Conservation (phyloP, 1,139 yeast species). For the Hyphopichia khmerensis region DNA sequence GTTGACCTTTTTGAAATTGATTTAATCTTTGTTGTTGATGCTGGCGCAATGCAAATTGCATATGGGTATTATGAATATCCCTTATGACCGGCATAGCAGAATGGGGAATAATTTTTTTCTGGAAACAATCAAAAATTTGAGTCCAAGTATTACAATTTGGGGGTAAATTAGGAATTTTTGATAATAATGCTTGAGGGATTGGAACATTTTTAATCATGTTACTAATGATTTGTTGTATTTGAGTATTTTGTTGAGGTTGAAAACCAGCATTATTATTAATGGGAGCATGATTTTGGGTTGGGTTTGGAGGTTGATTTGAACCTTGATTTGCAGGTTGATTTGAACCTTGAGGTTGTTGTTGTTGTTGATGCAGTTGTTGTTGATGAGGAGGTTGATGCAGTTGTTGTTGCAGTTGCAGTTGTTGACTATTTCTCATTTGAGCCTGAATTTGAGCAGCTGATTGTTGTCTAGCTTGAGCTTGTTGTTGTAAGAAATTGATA, state of each 20-base stretch:
- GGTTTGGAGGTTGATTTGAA: conserved; percentile 7
- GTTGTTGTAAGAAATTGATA: conserved; percentile 44
- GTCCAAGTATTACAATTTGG: conserved; percentile 84
- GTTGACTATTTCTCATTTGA: conserved; percentile 18
- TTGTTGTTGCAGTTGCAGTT: conserved; percentile 6
- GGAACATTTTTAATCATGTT: conserved; percentile 51
- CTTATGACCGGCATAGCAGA: conserved; percentile 55
- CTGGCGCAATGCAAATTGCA: conserved; percentile 32
- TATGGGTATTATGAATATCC: conserved; percentile 61
- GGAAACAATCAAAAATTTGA: conserved; percentile 70
- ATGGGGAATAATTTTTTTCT: conserved; percentile 55
- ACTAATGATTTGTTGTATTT: conserved; percentile 33
- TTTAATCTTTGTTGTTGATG: conserved; percentile 30
- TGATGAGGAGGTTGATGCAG: too few relatives aligned
- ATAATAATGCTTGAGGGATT: conserved; percentile 72
- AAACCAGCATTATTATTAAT: neutral
- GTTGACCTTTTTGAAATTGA: conserved; percentile 15
- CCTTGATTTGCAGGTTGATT: conserved; percentile 5
- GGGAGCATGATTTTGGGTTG: conserved; percentile 3
- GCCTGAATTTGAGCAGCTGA: conserved; percentile 35
- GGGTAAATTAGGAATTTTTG: conserved; percentile 76
- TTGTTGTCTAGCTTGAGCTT: conserved; percentile 51
- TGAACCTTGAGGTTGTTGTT: neutral
- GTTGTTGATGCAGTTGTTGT: conserved; percentile 6
- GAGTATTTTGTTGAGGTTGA: conserved; percentile 16